Evolutionary conservation across 257 asterid species (phyloP).

Genomic region (Jacaranda mimosifolia): DNA sequence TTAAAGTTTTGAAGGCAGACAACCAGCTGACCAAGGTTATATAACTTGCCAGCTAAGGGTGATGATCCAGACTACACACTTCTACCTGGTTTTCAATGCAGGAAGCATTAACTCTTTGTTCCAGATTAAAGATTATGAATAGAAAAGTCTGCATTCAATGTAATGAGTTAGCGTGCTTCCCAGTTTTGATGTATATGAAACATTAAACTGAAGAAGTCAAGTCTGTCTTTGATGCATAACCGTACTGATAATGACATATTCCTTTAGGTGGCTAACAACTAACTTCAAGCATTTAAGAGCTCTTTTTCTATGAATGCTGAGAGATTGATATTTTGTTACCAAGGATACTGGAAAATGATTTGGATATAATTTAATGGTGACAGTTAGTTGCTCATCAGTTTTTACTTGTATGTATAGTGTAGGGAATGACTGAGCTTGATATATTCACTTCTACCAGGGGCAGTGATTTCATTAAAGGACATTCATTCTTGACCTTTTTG

Average conservation of each 20-base stretch:
- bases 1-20: conserved; percentile 18
- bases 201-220: not conserved
- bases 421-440: not conserved
- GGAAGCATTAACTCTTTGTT: not conserved
- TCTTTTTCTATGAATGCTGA: not conserved
- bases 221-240: not conserved
- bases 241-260: not conserved
- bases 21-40: conserved; percentile 1
- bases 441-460: not conserved
- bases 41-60: not conserved
- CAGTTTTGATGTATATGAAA: not conserved
- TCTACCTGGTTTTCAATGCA: not conserved
- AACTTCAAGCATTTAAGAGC: not conserved
- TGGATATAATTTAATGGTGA: not conserved
- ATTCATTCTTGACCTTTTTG: not conserved
- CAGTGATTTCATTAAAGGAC: not conserved
- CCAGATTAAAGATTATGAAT: not conserved
- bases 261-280: conserved; percentile 13
- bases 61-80: not conserved
- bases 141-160: not conserved
- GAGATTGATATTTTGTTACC: not conserved
- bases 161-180: conserved; percentile 20
- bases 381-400: conserved; percentile 1
- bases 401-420: not conserved
- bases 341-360: not conserved